Evolutionary conservation across 768 basidiomycete species (phyloP).

Genomic region (Myochromella boudieri): DNA sequence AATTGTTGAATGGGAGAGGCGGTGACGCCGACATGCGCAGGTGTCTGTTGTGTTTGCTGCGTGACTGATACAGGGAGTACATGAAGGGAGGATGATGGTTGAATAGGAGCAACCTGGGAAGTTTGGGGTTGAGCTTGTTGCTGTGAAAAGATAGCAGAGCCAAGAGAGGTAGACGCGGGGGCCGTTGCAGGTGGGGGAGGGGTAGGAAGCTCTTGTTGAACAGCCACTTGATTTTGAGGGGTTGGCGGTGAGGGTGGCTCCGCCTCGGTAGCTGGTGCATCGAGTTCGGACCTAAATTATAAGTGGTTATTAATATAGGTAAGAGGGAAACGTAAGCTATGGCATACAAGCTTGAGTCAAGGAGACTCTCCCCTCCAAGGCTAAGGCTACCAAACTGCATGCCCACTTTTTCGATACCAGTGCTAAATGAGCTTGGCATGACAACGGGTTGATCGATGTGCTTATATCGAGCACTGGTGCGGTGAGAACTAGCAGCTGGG

Average conservation of each 20-base stretch:
- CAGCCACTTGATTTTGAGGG: conserved; percentile 24
- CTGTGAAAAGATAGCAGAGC: conserved; percentile 48
- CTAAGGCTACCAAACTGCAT: conserved; percentile 90
- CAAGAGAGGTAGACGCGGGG: conserved; percentile 35
- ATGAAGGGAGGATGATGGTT: conserved; percentile 25
- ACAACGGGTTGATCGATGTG: conserved; percentile 77
- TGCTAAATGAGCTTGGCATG: conserved; percentile 68
- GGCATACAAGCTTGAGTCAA: conserved; percentile 55
- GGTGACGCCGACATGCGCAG: conserved; percentile 27
- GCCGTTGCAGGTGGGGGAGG: conserved; percentile 38
- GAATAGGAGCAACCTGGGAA: conserved; percentile 29
- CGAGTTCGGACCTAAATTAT: conserved; percentile 16
- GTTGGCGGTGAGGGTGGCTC: conserved; percentile 35
- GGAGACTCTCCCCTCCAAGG: conserved; percentile 64
- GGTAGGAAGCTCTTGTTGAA: conserved; percentile 33
- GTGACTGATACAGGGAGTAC: conserved; percentile 23
- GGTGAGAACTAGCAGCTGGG: conserved; percentile 51
- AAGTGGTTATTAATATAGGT: background rate
- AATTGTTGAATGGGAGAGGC: conserved; percentile 42
- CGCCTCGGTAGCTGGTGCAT: conserved; percentile 21
- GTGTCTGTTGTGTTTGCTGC: conserved; percentile 36
- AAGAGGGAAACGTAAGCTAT: conserved; percentile 9
- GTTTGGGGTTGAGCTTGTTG: conserved; percentile 38
- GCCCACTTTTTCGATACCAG: conserved; percentile 72
- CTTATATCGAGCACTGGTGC: conserved; percentile 66